Evolutionary conservation across 345 rosid genomes (phyloP).

Genomic region (Hibiscus tridactylites): DNA sequence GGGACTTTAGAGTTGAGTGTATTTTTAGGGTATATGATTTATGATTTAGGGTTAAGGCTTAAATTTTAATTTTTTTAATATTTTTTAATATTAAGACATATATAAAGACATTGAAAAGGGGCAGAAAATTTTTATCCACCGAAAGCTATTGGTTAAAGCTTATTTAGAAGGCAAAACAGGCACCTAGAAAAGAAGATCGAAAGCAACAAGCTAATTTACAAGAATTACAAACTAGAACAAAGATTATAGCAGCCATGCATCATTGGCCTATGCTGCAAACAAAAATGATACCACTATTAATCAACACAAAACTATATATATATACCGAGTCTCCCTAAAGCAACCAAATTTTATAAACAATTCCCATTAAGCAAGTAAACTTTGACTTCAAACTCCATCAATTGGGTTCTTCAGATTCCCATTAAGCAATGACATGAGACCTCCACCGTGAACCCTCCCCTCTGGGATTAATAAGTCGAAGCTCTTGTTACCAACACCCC

Average conservation of each 20-base stretch:
- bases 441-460: constrained; percentile 97
- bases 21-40: no score
- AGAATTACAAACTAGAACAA: no score
- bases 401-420: constrained; percentile 57
- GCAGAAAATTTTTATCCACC: no score
- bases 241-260: not conserved
- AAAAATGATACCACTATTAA: not conserved
- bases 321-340: not conserved
- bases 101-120: no score
- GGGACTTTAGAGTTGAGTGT: no score
- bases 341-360: constrained; percentile 22
- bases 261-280: not conserved
- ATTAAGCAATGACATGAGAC: constrained; percentile 75
- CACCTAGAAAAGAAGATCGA: no score
- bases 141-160: no score
- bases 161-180: no score
- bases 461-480: constrained; percentile 63
- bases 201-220: no score
- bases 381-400: constrained; percentile 39
- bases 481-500: constrained; percentile 25
- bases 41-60: no score
- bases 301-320: constrained; percentile 5
- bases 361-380: not conserved
- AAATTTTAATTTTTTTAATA: no score
- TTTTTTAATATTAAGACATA: no score